phyloP scores from a whole-genome alignment of 1,284 basidiomycete genomes.

The Neotropicomus parvogracilis region DNA sequence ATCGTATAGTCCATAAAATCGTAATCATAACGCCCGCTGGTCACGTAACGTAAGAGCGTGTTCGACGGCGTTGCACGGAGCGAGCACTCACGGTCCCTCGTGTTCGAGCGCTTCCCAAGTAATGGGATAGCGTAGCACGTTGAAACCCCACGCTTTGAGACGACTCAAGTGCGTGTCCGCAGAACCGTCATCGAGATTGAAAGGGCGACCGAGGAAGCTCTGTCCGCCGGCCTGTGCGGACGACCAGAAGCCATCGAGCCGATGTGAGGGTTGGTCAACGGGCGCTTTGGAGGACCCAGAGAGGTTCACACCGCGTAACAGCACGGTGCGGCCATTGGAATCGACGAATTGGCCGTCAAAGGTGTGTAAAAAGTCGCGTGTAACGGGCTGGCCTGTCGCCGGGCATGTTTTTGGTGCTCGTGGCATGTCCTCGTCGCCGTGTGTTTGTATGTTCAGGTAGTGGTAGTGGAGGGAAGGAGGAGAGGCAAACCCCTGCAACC shows the following conservation, averaged over 20 bases:
- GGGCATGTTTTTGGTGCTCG: conserved; percentile 18
- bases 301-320: conserved; percentile 92
- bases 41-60: conserved; percentile 4
- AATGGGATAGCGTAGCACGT: conserved; percentile 87
- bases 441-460: background rate
- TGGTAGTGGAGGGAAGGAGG: background rate
- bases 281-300: conserved; percentile 88
- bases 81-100: conserved; percentile 80
- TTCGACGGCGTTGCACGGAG: background rate
- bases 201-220: conserved; percentile 72
- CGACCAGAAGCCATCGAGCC: conserved; percentile 86
- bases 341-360: conserved; percentile 79
- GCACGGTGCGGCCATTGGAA: conserved; percentile 73
- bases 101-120: conserved; percentile 96
- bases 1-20: conserved; percentile 94
- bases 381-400: conserved; percentile 14
- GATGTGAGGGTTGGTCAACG: conserved; percentile 60
- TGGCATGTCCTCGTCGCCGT: conserved; percentile 19
- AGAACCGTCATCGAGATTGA: conserved; percentile 80
- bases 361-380: conserved; percentile 58
- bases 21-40: conserved; percentile 84
- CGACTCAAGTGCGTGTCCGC: conserved; percentile 88
- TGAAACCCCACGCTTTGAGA: conserved; percentile 91
- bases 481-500: background rate
- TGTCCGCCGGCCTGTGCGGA: conserved; percentile 70